Evolutionary conservation across 129 eudicot species (phyloP).

Genomic region (Calendula officinalis): DNA sequence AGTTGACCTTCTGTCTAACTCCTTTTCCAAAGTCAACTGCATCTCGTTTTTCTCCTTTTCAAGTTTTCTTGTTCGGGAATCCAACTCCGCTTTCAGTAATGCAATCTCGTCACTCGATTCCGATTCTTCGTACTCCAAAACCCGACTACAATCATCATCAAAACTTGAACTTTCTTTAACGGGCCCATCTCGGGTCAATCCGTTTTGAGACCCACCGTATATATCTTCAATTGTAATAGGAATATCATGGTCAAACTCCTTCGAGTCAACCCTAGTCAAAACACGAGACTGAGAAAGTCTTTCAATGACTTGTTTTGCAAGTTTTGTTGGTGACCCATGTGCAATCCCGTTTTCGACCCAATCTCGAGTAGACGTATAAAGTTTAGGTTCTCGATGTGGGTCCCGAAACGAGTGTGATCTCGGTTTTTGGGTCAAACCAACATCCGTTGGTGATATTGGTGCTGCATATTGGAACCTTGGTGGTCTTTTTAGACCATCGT

Average conservation of each 20-base stretch:
- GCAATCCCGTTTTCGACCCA: constrained; percentile 54
- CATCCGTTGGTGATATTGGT: constrained; percentile 46
- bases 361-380: constrained; percentile 46
- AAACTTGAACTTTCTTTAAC: constrained; percentile 35
- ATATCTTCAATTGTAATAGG: constrained; percentile 92
- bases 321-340: constrained; percentile 68
- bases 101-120: constrained; percentile 50
- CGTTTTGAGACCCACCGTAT: constrained; percentile 44
- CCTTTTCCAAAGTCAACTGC: constrained; percentile 69
- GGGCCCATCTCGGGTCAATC: constrained; percentile 37
- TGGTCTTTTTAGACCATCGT: constrained; percentile 47
- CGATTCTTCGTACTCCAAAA: constrained; percentile 29
- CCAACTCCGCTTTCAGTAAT: constrained; percentile 41
- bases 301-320: constrained; percentile 86
- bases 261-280: constrained; percentile 43
- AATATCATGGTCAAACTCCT: constrained; percentile 48
- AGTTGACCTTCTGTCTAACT: constrained; percentile 81
- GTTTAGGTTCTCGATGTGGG: constrained; percentile 43
- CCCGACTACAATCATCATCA: constrained; percentile 22
- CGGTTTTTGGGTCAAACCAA: constrained; percentile 55
- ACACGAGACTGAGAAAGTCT: constrained; percentile 77
- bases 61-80: constrained; percentile 52
- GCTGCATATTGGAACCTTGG: constrained; percentile 56
- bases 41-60: constrained; percentile 79
- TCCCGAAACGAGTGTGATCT: constrained; percentile 76